Evolutionary conservation across 352 stramenopile species (phyloP), one percentile per base, ranked within the genome.

Genomic region (Phytopythium delawarense): DNA sequence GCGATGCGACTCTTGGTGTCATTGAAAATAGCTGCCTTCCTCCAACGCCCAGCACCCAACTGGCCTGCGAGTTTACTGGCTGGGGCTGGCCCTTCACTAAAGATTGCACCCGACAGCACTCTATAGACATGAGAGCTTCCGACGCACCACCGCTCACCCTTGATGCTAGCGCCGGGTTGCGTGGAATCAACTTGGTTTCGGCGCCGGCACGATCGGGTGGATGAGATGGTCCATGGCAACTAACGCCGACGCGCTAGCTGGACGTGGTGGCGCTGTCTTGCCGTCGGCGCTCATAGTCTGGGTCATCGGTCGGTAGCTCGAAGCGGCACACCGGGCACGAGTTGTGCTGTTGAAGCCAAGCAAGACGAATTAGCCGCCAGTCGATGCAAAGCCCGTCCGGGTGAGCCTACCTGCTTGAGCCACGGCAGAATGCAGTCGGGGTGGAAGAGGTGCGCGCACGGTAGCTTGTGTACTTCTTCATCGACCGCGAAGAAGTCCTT

Each of bases 341-440:
- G 51, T 96, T 96, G 71, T 96, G 87, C 76, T 94, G 69, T 18
- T 15, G 15, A 20, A 20, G 23, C 4, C 8, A 18, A 5, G 3
- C 23, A 35, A 12, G 18, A 6, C 55, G 44, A 55, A 23, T 28
- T 7, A 50, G n/a, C 46, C 13, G 18, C 21, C 30, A 13, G 40
- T 6, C 13, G 4, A 57, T 51, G 6, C n/a, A 54, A 39, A 20
- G 40, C 35, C 20, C 50, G 57, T 25, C 7, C 8, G 16, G 4
- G 20, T 21, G 13, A 35, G 28, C 42, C 0, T 21, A 80, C 74
- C 65, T 80, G 77, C 62, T 92, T 89, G 42, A 96, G 74, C 87
- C 87, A 96, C 45, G 87, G 87, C 46, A 91, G 69, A 55, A 96
- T 96, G 65, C 87, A 96, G 54, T 96, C 83, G 34, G 85, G 79